Evolutionary conservation across 495 filamentous ascomycete species (phyloP), one percentile per base, ranked within the genome.

Genomic region (Astrothelium subdiscretum): DNA sequence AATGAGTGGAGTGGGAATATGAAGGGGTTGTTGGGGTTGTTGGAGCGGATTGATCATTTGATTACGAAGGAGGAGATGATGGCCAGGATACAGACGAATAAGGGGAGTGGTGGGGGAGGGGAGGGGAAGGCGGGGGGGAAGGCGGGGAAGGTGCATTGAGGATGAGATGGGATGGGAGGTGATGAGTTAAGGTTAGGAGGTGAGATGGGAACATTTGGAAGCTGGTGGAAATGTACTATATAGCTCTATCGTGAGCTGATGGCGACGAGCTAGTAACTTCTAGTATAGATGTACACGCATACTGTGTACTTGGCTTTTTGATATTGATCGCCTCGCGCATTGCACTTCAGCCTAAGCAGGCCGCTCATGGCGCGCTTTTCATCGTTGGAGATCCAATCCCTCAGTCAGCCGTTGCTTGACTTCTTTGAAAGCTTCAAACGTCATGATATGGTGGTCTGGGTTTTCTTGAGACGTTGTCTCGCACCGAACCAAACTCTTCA

Each of bases 41-140:
- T 98, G 73, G 94, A 98, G 79, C 81, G 94, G 52, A 92, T 98
- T 65, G 94, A 97, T 74, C 94, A 98, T 77, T 78, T 98, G 73
- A 98, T 98, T 69, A 97, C 94, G 59, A 98, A 97, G 84, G 95
- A 97, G 79, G 95, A 97, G 81, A 98, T 98, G 94, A 98, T 98
- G 94, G 94, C 94, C 38, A 81, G 92, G 58, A 97, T 97, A 65
- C 85, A 90, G 73, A 90, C 87, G 4, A 76, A 84, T 31, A 83
- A 83, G 62, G 74, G 70, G n/a, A 18, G 43, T 5, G 24, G 57
- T 31, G 32, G 63, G 58, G 59, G 54, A 57, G 81, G 83, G 62
- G 80, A 79, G 72, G 57, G 73, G 71, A 70, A 68, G 62, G 51
- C 62, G 3, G n/a, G n/a, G n/a, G 63, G 31, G 22, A 71, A 68